A percentile compares a stretch with the other conserved stretches of the same genome.
Conservation (phyloP, 2,329 filamentous ascomycete species). For the Amesomyces nigricolor region DNA sequence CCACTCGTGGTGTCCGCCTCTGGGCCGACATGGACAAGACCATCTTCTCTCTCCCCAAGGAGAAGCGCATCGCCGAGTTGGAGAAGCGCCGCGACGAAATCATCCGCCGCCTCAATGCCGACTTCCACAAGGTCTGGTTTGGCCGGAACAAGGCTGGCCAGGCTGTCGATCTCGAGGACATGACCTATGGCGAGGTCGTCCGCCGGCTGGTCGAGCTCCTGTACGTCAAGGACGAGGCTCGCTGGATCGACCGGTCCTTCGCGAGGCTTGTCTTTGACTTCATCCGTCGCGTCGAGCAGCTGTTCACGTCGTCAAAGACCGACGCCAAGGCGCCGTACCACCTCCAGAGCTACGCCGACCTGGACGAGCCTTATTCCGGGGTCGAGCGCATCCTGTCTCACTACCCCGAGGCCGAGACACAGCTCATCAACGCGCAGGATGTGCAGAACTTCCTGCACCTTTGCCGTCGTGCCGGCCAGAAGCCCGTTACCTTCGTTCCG, state of each 20-base stretch:
- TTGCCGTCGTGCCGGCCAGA: slow-evolving; percentile 86
- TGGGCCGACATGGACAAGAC: slow-evolving; percentile 99
- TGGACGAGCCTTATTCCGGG: slow-evolving; percentile 72
- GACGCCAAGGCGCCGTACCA: slow-evolving; percentile 64
- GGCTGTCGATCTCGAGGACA: slow-evolving; percentile 84
- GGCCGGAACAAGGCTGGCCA: slow-evolving; percentile 75
- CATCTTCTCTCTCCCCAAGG: slow-evolving; percentile 94
- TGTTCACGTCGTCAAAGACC: slow-evolving; percentile 62
- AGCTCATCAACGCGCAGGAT: slow-evolving; percentile 97
- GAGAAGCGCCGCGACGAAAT: slow-evolving; percentile 87
- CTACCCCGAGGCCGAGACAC: slow-evolving; percentile 80
- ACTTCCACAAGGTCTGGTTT: slow-evolving; percentile 97
- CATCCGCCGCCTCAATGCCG: slow-evolving; percentile 91
- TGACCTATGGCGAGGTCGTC: slow-evolving; percentile 88
- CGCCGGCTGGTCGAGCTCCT: slow-evolving; percentile 83
- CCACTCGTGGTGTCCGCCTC: slow-evolving; percentile 90
- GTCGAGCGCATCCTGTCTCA: slow-evolving; percentile 73
- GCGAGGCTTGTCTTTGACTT: slow-evolving; percentile 85
- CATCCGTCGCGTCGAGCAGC: slow-evolving; percentile 93
- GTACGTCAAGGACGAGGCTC: slow-evolving; percentile 82
- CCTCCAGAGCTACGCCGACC: slow-evolving; percentile 84
- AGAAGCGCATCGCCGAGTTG: slow-evolving; percentile 81
- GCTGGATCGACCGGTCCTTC: slow-evolving; percentile 87
- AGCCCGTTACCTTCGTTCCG: slow-evolving; percentile 94
- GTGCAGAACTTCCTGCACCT: slow-evolving; percentile 94